Percentiles rank a stretch among this genome's conserved stretches.
phyloP scores from a whole-genome alignment of 352 stramenopile genomes.

The Phytopythium ostracodes region DNA sequence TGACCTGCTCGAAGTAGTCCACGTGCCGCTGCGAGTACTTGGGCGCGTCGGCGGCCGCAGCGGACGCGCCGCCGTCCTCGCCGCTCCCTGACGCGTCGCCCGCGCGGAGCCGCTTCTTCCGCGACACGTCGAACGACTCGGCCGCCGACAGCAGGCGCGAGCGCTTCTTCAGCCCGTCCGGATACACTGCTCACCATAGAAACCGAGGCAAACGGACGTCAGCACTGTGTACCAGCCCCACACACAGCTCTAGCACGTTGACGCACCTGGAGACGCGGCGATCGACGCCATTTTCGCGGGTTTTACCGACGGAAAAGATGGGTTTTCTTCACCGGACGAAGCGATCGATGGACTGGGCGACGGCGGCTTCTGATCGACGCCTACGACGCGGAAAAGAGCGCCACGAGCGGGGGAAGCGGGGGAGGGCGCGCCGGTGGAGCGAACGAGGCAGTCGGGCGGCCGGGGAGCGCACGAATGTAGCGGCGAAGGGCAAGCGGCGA shows the following conservation, averaged over 20 bases:
- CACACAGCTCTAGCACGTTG: background rate
- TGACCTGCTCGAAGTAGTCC: constrained; percentile 85
- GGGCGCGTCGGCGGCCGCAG: constrained; percentile 43
- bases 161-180: constrained; percentile 72
- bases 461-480: background rate
- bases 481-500: background rate
- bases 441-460: background rate
- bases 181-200: constrained; percentile 23
- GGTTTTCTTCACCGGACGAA: background rate
- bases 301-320: background rate
- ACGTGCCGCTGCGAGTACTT: constrained; percentile 87
- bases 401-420: background rate
- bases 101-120: constrained; percentile 61
- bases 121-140: constrained; percentile 51
- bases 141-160: constrained; percentile 33
- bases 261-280: constrained; percentile 51
- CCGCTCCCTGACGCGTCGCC: constrained; percentile 5
- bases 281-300: constrained; percentile 59
- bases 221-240: background rate
- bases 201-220: background rate
- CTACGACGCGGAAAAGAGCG: background rate
- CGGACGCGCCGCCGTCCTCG: constrained; percentile 11
- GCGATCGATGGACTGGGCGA: no score
- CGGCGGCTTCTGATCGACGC: background rate
- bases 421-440: background rate